Evolutionary conservation across 2,329 filamentous ascomycete genomes (phyloP).

Genomic region (Cladosporium sp.): DNA sequence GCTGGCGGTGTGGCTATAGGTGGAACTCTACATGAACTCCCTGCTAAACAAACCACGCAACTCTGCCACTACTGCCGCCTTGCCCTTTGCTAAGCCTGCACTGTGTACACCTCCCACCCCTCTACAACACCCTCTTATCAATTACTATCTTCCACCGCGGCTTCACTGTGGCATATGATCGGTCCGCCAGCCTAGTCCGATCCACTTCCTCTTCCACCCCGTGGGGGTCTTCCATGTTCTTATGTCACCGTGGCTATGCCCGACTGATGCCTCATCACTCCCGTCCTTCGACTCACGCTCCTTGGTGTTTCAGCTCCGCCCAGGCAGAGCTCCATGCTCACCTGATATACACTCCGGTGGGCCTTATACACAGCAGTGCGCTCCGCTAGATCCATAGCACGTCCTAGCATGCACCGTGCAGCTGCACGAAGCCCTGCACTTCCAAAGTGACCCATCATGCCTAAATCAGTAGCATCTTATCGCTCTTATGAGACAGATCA

Average conservation of each 20-base stretch:
- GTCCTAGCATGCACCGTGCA: conserved; percentile 9
- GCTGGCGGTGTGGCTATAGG: no score
- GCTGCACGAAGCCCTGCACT: background rate
- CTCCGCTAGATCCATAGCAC: background rate
- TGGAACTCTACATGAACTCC: no score
- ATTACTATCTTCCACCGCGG: no score
- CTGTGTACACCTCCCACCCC: no score
- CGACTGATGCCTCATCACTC: conserved; percentile 5
- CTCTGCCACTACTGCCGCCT: no score
- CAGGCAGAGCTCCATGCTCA: background rate
- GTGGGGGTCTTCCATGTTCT: background rate
- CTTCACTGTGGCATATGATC: no score
- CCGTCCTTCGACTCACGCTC: conserved; percentile 3
- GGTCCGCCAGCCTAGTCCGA: no score
- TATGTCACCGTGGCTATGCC: background rate
- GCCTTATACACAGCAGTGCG: background rate
- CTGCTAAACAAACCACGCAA: no score
- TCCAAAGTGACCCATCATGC: conserved; percentile 24
- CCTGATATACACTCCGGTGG: conserved; percentile 4
- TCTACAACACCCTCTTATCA: no score
- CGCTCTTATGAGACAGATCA: conserved; percentile 30
- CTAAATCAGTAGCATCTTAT: conserved; percentile 31
- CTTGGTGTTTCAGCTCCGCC: conserved; percentile 11
- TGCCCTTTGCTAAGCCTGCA: no score
- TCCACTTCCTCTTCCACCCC: background rate